Base-by-base conservation (phyloP, 2,329 filamentous ascomycete species). In the Fusarium citri region DNA sequence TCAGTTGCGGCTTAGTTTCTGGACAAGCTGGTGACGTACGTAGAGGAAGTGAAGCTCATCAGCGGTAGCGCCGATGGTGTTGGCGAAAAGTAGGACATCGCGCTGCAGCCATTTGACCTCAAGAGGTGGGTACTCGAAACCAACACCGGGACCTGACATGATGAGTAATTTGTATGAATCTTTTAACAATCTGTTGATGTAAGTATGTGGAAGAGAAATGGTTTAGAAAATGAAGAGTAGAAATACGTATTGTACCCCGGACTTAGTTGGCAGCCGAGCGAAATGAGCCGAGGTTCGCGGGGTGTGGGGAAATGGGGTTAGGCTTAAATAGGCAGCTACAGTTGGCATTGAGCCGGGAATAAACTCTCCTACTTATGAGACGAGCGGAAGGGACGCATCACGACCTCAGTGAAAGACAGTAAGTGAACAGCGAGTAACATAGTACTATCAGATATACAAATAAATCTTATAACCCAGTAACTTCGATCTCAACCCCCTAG, bases 1-100 rank as follows among this genome's bases (percentile, higher is more conserved):
- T 78, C 75, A 31, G 72, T 74, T 14, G 80, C 79, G 64, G 82
- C 79, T 49, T 78, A 81, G n/a, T 80, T 78, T 79, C 80, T 12
- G 3, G 6, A 7, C 5, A 45, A 2, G 2, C 2, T 41, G 4
- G 7, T 3, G 6, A 50, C n/a, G 12, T 11, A 61, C 58, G 8
- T 61, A 61, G 45, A 61, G 58, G 37, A 61, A 61, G 28, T 61
- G 58, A 1, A 59, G 22, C 43, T 61, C 58, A n/a, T 61, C 45
- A 12, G 30, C 37, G 0, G 58, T 59, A 45, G 58, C 55, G 12
- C 58, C 58, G 2, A 61, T 61, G 23, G 58, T 61, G 16, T 45
- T 59, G 16, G 58, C 58, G 8, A 61, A 61, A 6, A 61, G 55
- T 2, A 61, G 28, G 37, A 61, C 55, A 10, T 61, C 58, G 16